Evolutionary conservation across 768 basidiomycete genomes (phyloP), one percentile per base, ranked within the genome.

Genomic region (Termitomyces sp.): DNA sequence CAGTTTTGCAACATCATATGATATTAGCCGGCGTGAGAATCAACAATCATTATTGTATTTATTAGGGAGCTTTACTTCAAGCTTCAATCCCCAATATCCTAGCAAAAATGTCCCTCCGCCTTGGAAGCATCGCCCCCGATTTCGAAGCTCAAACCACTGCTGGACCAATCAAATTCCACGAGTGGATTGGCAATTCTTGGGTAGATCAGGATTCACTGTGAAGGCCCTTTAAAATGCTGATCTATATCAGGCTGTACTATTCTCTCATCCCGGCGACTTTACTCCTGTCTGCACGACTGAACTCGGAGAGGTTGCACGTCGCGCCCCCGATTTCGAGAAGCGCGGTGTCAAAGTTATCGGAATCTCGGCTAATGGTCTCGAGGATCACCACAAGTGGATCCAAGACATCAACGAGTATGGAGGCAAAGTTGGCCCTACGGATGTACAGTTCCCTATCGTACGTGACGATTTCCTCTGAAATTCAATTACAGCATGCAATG

Each of bases 271-370:
- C 0, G 95, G 89, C 44, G 89, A 93, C 69, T 93, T 93, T 69
- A 91, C 90, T n/a, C 90, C 91, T 49, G 88, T 95, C 53, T 95
- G 92, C 82, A 95, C 97, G 48, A 99, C 97, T 55, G 97, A 98
- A 78, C 88, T 98, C 37, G 95, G 93, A 51, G 96, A 97, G 71
- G 95, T 97, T 44, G 89, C 97, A 50, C 88, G 93, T 62, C 90
- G 92, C 59, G 82, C 85, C 13, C 77, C 78, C 16, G 95, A 98
- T 72, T 99, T 98, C 71, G 79, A 76, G 50, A 85, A 87, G 69
- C 89, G 97, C 60, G 84, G 86, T 64, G 94, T 98, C 68, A 98
- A 98, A 77, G 82, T 96, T 61, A 93, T 95, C 62, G 94, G 94
- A 40, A 85, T 98, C 59, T 93, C 91, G 43, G 95, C 95, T 69